Base-by-base conservation (phyloP, 208 protist species). In the Crithidia thermophila region DNA sequence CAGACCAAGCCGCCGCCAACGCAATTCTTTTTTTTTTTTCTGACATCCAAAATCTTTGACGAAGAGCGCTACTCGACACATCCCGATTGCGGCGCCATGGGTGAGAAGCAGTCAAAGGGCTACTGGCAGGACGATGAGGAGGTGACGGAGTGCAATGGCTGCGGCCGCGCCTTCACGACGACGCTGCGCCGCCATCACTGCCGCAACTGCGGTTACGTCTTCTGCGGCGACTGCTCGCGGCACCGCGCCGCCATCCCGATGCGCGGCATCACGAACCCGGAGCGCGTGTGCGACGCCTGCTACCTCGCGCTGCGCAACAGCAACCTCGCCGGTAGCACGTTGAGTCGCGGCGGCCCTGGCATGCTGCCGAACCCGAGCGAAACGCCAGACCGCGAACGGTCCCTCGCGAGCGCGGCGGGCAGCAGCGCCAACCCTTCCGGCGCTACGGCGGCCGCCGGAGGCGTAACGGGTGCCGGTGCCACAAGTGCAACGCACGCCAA, bases 141-240 rank as follows among this genome's bases (percentile, higher is more conserved):
- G n/a, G 88, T 78, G 25, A 67, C 79, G 30, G 58, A 57, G 13
- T 98, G 96, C 81, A 89, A 83, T 57, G 59, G 81, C 2, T 98
- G 96, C 69, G 50, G 58, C 49, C 65, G 53, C 18, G 37, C 49
- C 6, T 98, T 98, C 62, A 77, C 81, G 25, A 42, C 94, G 21
- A 85, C 81, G 18, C 75, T 81, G 13, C 84, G 96, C 18, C 85
- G 90, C 4, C 96, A 98, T 71, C 96, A 98, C 77, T 98, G 96
- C 72, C 82, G 96, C 25, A 91, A 95, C 61, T 98, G 96, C 72
- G 96, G 96, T 25, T 91, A 89, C 62, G 82, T 98, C 40, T 97
- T 97, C 61, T 98, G 96, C 67, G 71, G 66, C 3, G 83, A 90
- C 37, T 98, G 96, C 72, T 92, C 85, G 14, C 77, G 60, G 21